Percentiles rank a stretch among this genome's conserved stretches.
Evolutionary conservation across 305 asterid species (phyloP).

Genomic region (Rubia balearica): DNA sequence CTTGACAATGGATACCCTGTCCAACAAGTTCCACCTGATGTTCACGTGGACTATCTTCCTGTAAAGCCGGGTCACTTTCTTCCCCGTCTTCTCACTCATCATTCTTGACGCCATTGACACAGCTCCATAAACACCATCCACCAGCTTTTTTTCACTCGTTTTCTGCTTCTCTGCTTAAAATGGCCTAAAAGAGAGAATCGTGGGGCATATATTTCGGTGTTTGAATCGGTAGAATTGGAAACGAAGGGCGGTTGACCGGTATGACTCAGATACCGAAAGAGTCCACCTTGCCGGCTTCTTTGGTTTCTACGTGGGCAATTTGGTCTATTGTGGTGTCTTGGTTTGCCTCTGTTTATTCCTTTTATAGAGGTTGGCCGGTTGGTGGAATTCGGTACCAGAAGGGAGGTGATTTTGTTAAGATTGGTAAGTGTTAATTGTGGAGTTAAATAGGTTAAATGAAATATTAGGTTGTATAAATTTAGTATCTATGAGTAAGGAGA

Average conservation of each 20-base stretch:
- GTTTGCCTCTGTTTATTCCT: background rate
- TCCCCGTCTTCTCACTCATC: constrained; percentile 38
- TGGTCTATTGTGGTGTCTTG: constrained; percentile 15
- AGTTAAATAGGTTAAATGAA: background rate
- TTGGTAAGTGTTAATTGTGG: background rate
- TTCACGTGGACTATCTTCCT: constrained; percentile 56
- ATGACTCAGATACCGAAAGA: constrained; percentile 3
- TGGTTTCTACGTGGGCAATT: constrained; percentile 24
- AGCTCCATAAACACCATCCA: background rate
- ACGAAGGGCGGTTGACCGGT: constrained; percentile 29
- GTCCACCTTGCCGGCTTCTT: constrained; percentile 56
- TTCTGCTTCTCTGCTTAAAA: background rate
- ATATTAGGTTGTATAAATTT: background rate
- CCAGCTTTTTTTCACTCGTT: background rate
- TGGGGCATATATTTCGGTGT: background rate
- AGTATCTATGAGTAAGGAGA: background rate
- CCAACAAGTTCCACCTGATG: constrained; percentile 48
- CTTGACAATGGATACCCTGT: constrained; percentile 41
- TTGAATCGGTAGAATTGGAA: background rate
- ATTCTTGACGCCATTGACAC: constrained; percentile 31
- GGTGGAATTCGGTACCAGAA: background rate
- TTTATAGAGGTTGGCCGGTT: background rate
- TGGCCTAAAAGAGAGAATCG: background rate
- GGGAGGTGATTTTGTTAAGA: background rate
- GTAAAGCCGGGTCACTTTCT: constrained; percentile 55